Conservation (phyloP, 1,284 basidiomycete species). For the Bjerkandera adusta region DNA sequence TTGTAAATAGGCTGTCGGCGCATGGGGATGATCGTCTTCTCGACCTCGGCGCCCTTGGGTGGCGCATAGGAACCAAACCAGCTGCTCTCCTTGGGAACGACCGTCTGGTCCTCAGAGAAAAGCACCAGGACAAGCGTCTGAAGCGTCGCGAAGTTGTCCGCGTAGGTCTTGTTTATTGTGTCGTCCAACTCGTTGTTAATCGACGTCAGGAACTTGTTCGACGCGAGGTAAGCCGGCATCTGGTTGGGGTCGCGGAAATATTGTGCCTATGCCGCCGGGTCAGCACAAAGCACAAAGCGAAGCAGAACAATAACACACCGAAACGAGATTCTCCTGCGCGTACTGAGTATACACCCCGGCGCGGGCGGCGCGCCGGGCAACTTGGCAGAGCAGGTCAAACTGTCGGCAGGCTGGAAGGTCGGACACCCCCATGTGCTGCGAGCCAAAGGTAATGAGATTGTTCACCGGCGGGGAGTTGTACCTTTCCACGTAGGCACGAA, state of each 20-base stretch:
- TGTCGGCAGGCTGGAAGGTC: slow-evolving; percentile 75
- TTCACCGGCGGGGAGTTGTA: slow-evolving; percentile 77
- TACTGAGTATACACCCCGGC: slow-evolving; percentile 79
- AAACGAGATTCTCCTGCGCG: slow-evolving; percentile 81
- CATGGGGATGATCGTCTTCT: slow-evolving; percentile 67
- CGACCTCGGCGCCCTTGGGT: slow-evolving; percentile 34
- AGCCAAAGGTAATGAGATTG: slow-evolving; percentile 89
- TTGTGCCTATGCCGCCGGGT: slow-evolving; percentile 75
- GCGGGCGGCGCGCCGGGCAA: slow-evolving; percentile 72
- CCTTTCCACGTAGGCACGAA: slow-evolving; percentile 86
- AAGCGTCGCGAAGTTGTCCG: slow-evolving; percentile 54
- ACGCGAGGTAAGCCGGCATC: slow-evolving; percentile 65
- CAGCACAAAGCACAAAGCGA: not conserved
- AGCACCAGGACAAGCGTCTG: slow-evolving; percentile 63
- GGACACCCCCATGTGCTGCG: slow-evolving; percentile 83
- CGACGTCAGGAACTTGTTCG: slow-evolving; percentile 69
- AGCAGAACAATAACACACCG: slow-evolving; percentile 53
- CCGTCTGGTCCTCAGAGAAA: slow-evolving; percentile 72
- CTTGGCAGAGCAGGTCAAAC: slow-evolving; percentile 73
- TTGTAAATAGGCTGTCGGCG: slow-evolving; percentile 73
- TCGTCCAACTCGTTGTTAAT: slow-evolving; percentile 73
- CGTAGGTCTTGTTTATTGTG: slow-evolving; percentile 59
- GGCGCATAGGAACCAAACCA: slow-evolving; percentile 77
- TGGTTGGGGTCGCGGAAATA: slow-evolving; percentile 90
- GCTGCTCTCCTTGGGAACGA: slow-evolving; percentile 80